Evolutionary conservation across 106 monocot genomes (phyloP), one percentile per base, ranked within the genome.

Genomic region (Acanthochlamys bracteata): DNA sequence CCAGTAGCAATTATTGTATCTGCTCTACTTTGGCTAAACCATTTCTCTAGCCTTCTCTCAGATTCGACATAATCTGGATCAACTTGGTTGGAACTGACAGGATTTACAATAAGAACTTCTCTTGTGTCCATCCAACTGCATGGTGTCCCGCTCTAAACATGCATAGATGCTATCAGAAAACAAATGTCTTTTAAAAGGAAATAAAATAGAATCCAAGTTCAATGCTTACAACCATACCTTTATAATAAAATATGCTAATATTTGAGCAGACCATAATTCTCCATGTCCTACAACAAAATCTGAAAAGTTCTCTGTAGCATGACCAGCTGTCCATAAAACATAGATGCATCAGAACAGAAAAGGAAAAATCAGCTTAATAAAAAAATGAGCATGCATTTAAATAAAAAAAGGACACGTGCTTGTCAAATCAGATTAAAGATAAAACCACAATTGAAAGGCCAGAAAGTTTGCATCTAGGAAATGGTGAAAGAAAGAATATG

Each of bases 281-380:
- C 96, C 96, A 77, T 91, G 91, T 23, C 96, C 96, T 52, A 98
- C 96, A 71, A 98, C 96, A 75, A 98, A 98, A 72, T 98, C 96
- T 14, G 96, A 82, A 64, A 98, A 98, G 49, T 91, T 88, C 67
- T 98, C 96, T n/a, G 96, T 96, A 16, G 82, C 96, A 85, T 96
- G 91, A 64, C 96, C 96, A 66, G 96, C 96, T 96, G 84, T 62
- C 79, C 71, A 72, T 46, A 24, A 67, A 49, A 20, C 41, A 7
- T 13, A 43, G 13, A 13, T 15, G 43, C 7, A 20, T 41, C 63
- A n/a, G n/a, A n/a, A n/a, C n/a, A n/a, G n/a, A n/a, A n/a, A n/a
- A n/a, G n/a, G n/a, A n/a, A n/a, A n/a, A n/a, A n/a, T n/a, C n/a
- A n/a, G n/a, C n/a, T n/a, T n/a, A n/a, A n/a, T n/a, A n/a, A n/a